Conservation (phyloP, 1,139 yeast species). For the Pichia sp. region DNA sequence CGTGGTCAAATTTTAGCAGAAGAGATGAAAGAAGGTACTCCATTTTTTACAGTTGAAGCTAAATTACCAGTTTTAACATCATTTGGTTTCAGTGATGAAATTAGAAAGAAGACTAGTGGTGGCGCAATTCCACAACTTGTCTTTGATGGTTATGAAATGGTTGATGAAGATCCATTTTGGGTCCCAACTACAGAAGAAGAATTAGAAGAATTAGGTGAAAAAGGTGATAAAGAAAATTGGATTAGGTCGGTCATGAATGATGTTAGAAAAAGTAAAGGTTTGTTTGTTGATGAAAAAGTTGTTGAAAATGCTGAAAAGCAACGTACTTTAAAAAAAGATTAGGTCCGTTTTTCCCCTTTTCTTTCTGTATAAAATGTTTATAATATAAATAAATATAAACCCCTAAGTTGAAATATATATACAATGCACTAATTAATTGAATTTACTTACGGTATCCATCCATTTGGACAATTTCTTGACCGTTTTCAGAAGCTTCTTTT, state of each 20-base stretch:
- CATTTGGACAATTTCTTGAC: slow-evolving; percentile 35
- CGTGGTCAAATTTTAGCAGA: slow-evolving; percentile 83
- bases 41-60: slow-evolving; percentile 84
- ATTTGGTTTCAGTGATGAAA: slow-evolving; percentile 93
- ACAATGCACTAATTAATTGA: no score
- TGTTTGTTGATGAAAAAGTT: slow-evolving; percentile 84
- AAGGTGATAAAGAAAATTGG: slow-evolving; percentile 86
- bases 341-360: neutral
- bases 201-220: slow-evolving; percentile 85
- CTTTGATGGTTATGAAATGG: slow-evolving; percentile 78
- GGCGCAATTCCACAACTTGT: slow-evolving; percentile 96
- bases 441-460: slow-evolving; percentile 23
- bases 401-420: no score
- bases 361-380: neutral
- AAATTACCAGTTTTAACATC: slow-evolving; percentile 91
- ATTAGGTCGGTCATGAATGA: slow-evolving; percentile 82
- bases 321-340: slow-evolving; percentile 61
- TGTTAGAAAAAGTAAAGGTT: slow-evolving; percentile 81
- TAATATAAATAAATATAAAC: neutral
- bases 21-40: slow-evolving; percentile 97
- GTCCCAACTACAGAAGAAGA: slow-evolving; percentile 99
- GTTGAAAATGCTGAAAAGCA: slow-evolving; percentile 91
- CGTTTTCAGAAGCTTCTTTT: slow-evolving; percentile 47
- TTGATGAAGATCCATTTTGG: slow-evolving; percentile 97
- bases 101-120: slow-evolving; percentile 89